A percentile compares a stretch with the other conserved stretches of the same genome.
Evolutionary conservation across 164 flowering plant species (phyloP).

Genomic region (Annona cherimola): DNA sequence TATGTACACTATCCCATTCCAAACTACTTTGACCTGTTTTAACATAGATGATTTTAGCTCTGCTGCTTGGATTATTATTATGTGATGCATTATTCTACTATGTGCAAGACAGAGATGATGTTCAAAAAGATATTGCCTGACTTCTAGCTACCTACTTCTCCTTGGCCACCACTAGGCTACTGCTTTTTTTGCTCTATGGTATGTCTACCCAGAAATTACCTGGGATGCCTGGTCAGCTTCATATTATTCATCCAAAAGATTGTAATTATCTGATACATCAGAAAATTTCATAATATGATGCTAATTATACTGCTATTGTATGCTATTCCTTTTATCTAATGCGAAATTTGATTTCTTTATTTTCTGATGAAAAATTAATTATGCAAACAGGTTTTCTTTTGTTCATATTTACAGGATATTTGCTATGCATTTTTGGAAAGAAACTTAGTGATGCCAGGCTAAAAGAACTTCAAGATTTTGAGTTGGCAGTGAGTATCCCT

Average conservation of each 20-base stretch:
- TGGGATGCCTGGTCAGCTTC: background rate
- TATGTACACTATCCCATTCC: too few relatives aligned
- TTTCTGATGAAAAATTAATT: background rate
- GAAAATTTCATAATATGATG: background rate
- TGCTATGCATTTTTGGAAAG: conserved; percentile 77
- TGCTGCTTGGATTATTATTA: too few relatives aligned
- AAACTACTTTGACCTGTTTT: too few relatives aligned
- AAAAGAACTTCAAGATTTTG: conserved; percentile 59
- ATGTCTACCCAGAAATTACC: background rate
- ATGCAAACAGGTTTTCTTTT: background rate
- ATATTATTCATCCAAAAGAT: background rate
- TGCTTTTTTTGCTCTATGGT: background rate
- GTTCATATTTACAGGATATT: conserved; percentile 52
- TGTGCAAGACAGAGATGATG: too few relatives aligned
- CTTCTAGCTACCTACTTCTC: background rate
- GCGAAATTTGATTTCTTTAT: background rate
- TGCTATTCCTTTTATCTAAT: background rate
- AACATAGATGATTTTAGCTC: too few relatives aligned
- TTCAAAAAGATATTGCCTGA: background rate
- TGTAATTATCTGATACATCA: background rate
- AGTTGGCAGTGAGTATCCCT: conserved; percentile 65
- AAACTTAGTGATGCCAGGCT: conserved; percentile 50
- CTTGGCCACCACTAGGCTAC: background rate
- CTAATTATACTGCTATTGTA: background rate
- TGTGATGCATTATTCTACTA: too few relatives aligned